These are phyloP conservation scores for Rhizophora apiculata DNA, from an alignment of 345 rosid species.

Conservation along the genomic window DNA sequence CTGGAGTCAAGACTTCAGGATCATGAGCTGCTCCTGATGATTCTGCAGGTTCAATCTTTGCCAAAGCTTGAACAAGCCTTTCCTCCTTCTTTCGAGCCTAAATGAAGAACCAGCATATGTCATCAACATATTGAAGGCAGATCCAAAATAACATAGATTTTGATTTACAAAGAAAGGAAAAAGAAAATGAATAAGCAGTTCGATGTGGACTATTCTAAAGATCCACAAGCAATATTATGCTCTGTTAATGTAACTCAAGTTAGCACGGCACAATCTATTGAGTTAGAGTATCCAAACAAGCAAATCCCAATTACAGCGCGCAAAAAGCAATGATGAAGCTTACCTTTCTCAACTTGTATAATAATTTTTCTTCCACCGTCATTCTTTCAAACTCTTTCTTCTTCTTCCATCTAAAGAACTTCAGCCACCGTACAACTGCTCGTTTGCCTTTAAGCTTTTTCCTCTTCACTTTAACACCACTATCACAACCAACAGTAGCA, in stretches of 20 bases:
- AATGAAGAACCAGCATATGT: neutral
- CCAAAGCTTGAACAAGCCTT: constrained; percentile 60
- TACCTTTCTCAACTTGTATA: constrained; percentile 77
- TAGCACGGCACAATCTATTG: neutral
- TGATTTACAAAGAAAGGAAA: neutral
- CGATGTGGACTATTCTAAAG: neutral
- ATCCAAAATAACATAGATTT: neutral
- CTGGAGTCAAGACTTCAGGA: constrained; percentile 94
- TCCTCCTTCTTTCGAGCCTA: constrained; percentile 87
- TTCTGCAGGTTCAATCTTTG: constrained; percentile 74
- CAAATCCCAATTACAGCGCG: neutral
- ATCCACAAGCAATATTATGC: neutral
- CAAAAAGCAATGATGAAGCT: neutral
- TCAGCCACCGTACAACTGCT: constrained; percentile 88
- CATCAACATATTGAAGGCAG: neutral
- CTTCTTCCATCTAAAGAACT: constrained; percentile 89
- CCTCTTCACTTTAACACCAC: constrained; percentile 51
- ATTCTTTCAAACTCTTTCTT: constrained; percentile 84
- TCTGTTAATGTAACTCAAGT: constrained; percentile 9
- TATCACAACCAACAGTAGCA: neutral
- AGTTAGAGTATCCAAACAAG: neutral
- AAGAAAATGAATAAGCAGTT: neutral
- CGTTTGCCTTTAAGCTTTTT: constrained; percentile 79
- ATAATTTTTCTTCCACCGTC: constrained; percentile 78
- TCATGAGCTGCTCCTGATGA: constrained; percentile 68